These are phyloP conservation scores for Nelumbo lutea DNA, from an alignment of 164 flowering plant genomes.

Conservation along the genomic window DNA sequence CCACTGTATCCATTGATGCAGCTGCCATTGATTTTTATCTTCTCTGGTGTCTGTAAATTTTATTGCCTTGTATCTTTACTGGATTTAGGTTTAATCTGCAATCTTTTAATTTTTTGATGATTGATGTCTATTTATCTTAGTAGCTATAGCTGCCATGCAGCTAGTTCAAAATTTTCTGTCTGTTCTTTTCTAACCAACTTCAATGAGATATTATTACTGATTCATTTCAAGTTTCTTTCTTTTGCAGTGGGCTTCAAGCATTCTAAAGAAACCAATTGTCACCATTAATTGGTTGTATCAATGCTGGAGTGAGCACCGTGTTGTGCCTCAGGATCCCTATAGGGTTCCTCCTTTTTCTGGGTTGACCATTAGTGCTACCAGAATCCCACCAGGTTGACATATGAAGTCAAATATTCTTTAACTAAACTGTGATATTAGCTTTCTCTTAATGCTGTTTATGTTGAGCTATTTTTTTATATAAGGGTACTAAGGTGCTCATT, in stretches of 20 bases:
- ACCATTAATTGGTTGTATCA: constrained; percentile 68
- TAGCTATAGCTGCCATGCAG: background rate
- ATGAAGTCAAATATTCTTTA: background rate
- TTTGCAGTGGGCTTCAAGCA: constrained; percentile 77
- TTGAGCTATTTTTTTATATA: constrained; percentile 4
- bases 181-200: constrained; percentile 1
- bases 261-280: constrained; percentile 76
- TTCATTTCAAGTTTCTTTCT: constrained; percentile 4
- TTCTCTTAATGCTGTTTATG: constrained; percentile 10
- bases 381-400: constrained; percentile 66
- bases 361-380: constrained; percentile 67
- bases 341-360: constrained; percentile 86
- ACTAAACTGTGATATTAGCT: background rate
- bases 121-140: background rate
- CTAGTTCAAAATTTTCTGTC: background rate
- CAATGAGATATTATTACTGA: background rate
- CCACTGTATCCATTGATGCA: too few relatives aligned
- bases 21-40: too few relatives aligned
- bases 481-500: constrained; percentile 18
- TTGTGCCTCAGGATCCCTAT: constrained; percentile 80
- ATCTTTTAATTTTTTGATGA: background rate
- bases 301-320: constrained; percentile 93
- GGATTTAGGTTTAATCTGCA: too few relatives aligned
- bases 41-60: too few relatives aligned
- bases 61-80: too few relatives aligned